Conservation (phyloP, 148 eudicot genomes). For the Vaccinium vitisidaea region DNA sequence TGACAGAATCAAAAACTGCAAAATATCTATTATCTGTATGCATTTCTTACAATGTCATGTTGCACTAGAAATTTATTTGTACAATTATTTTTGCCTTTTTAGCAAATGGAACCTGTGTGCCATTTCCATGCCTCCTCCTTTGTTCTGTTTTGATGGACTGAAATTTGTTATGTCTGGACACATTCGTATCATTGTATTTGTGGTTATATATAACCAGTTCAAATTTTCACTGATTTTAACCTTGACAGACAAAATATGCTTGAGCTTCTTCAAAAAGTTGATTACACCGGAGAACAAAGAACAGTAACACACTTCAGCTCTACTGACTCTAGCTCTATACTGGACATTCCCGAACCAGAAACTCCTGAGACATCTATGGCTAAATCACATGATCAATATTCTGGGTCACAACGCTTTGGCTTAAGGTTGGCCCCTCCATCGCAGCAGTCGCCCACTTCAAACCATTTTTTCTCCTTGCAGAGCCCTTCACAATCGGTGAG, state of each 20-base stretch:
- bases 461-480: conserved; percentile 19
- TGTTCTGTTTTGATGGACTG: neutral
- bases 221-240: conserved; percentile 5
- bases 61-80: neutral
- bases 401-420: conserved; percentile 26
- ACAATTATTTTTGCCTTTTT: neutral
- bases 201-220: neutral
- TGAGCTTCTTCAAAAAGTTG: conserved; percentile 35
- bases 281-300: conserved; percentile 16
- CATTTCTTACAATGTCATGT: neutral
- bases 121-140: neutral
- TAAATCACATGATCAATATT: conserved; percentile 23
- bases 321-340: conserved; percentile 15
- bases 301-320: conserved; percentile 23
- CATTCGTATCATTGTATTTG: neutral
- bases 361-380: conserved; percentile 21
- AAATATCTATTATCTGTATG: neutral
- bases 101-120: neutral
- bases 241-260: conserved; percentile 32
- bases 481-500: conserved; percentile 28
- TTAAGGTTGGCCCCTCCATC: conserved; percentile 28
- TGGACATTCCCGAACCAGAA: conserved; percentile 23
- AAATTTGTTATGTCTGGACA: neutral
- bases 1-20: neutral
- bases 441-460: conserved; percentile 18